Evolutionary conservation across 371 early-diverging fungal genomes (phyloP).

Genomic region (Mortierella sp.): DNA sequence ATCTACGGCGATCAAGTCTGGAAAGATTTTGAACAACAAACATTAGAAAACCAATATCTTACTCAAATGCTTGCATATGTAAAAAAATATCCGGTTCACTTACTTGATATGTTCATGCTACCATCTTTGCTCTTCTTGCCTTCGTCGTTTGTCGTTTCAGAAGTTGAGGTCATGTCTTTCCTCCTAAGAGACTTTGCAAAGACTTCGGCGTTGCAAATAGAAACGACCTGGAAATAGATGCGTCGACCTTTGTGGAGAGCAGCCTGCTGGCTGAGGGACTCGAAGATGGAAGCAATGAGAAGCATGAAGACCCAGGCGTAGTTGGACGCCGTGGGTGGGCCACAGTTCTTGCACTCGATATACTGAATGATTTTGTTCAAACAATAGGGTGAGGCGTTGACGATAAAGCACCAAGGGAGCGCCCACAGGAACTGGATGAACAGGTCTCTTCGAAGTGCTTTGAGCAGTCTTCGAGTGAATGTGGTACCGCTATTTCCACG

Average conservation of each 20-base stretch:
- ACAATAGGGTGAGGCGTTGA: slow-evolving; percentile 67
- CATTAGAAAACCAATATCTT: not conserved
- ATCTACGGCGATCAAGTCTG: slow-evolving; percentile 67
- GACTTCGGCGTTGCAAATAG: slow-evolving; percentile 71
- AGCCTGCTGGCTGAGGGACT: slow-evolving; percentile 61
- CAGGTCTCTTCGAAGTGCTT: slow-evolving; percentile 53
- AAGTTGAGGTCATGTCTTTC: slow-evolving; percentile 58
- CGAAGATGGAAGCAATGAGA: slow-evolving; percentile 59
- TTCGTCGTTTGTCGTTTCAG: slow-evolving; percentile 17
- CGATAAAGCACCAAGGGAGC: slow-evolving; percentile 58
- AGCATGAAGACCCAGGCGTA: slow-evolving; percentile 71
- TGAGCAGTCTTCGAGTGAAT: slow-evolving; percentile 42
- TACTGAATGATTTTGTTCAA: slow-evolving; percentile 67
- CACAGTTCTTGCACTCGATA: slow-evolving; percentile 59
- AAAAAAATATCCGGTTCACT: not conserved
- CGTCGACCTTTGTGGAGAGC: slow-evolving; percentile 69
- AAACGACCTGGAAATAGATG: slow-evolving; percentile 60
- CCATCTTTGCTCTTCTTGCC: slow-evolving; percentile 51
- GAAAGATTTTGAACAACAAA: not conserved
- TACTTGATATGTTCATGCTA: slow-evolving; percentile 49
- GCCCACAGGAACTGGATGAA: slow-evolving; percentile 59
- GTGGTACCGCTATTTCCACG: slow-evolving; percentile 10
- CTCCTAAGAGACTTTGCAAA: slow-evolving; percentile 67
- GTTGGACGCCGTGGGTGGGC: slow-evolving; percentile 50
- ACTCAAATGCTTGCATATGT: no score